Evolutionary conservation across 176 grass and related monocot genomes (phyloP).

Genomic region (Rhynchospora breviuscula): DNA sequence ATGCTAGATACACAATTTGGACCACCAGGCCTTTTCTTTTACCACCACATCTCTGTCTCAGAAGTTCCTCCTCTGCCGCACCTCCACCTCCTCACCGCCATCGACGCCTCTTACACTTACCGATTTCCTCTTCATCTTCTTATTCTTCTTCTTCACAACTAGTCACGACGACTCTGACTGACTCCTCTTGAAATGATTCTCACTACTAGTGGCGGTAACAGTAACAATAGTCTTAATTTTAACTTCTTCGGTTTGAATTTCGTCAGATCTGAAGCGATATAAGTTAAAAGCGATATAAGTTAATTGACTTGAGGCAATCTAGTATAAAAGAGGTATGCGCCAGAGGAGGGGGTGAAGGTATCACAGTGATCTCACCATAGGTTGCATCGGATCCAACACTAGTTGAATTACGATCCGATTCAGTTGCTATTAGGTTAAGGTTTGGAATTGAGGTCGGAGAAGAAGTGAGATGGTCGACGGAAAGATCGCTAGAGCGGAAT

Average conservation of each 20-base stretch:
- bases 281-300: conserved; percentile 53
- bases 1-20: too few relatives aligned
- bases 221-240: not conserved
- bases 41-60: too few relatives aligned
- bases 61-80: too few relatives aligned
- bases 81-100: conserved; percentile 11
- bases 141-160: conserved; percentile 13
- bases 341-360: conserved; percentile 17
- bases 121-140: not conserved
- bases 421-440: too few relatives aligned
- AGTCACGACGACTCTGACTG: conserved; percentile 32
- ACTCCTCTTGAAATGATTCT: conserved; percentile 33
- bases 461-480: conserved; percentile 29
- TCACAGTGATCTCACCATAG: too few relatives aligned
- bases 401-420: too few relatives aligned
- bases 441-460: too few relatives aligned
- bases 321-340: conserved; percentile 39
- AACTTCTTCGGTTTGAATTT: not conserved
- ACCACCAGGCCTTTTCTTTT: too few relatives aligned
- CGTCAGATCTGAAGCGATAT: conserved; percentile 42
- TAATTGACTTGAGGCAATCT: conserved; percentile 57
- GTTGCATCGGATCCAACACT: too few relatives aligned
- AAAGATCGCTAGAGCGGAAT: conserved; percentile 64
- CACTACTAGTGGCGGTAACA: too few relatives aligned
- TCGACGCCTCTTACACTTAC: conserved; percentile 13